These are phyloP conservation scores for Thermothielavioides terrestris DNA, from an alignment of 495 filamentous ascomycete species.

Conservation along the genomic window DNA sequence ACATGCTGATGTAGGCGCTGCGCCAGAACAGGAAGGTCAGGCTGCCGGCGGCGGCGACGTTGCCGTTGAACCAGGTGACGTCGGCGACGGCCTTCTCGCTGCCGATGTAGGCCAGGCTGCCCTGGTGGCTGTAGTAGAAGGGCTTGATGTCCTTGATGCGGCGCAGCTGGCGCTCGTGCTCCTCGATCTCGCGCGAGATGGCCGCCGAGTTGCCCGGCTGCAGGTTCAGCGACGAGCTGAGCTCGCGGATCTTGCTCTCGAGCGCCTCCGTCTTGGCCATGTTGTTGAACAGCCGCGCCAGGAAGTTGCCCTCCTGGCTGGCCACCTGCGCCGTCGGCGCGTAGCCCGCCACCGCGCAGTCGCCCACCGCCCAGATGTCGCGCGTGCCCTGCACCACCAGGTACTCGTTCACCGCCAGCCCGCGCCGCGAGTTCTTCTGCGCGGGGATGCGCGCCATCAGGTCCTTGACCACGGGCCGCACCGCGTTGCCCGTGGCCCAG, in stretches of 20 bases:
- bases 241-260: slow-evolving; percentile 60
- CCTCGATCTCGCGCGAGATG: slow-evolving; percentile 68
- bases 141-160: slow-evolving; percentile 89
- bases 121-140: slow-evolving; percentile 97
- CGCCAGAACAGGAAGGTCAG: slow-evolving; percentile 91
- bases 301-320: slow-evolving; percentile 89
- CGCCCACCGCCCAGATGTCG: slow-evolving; percentile 77
- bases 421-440: slow-evolving; percentile 89
- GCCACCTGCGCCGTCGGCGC: slow-evolving; percentile 97
- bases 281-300: slow-evolving; percentile 93
- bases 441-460: slow-evolving; percentile 87
- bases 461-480: slow-evolving; percentile 80
- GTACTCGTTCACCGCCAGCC: slow-evolving; percentile 95
- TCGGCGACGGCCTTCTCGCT: slow-evolving; percentile 96
- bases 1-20: slow-evolving; percentile 97
- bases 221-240: slow-evolving; percentile 43
- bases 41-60: slow-evolving; percentile 77
- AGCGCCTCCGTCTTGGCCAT: slow-evolving; percentile 85
- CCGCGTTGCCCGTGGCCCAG: slow-evolving; percentile 95
- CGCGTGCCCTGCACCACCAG: slow-evolving; percentile 94
- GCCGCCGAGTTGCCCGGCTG: slow-evolving; percentile 51
- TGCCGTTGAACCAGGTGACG: slow-evolving; percentile 95
- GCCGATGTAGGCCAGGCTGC: slow-evolving; percentile 93
- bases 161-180: slow-evolving; percentile 73
- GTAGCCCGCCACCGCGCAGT: slow-evolving; percentile 93